Conservation (phyloP, 148 eudicot genomes). For the Drosera capensis region DNA sequence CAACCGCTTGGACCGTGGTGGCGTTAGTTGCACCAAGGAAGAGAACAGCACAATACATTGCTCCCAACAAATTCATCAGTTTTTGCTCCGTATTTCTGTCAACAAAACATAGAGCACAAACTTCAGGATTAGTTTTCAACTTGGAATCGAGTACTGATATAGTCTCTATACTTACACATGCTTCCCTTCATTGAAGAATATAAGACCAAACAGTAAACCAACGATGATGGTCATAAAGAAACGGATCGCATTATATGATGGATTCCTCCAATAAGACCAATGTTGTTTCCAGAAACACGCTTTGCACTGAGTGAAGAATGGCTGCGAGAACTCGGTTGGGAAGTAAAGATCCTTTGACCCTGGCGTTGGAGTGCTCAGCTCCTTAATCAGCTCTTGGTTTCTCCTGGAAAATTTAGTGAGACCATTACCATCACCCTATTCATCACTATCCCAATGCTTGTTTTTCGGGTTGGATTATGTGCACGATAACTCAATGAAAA, state of each 20-base stretch:
- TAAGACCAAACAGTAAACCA: slow-evolving; percentile 34
- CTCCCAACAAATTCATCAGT: slow-evolving; percentile 44
- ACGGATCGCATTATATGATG: slow-evolving; percentile 40
- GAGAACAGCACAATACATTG: slow-evolving; percentile 30
- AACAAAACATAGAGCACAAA: too few species aligned
- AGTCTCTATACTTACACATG: slow-evolving; percentile 36
- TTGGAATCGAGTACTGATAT: too few species aligned
- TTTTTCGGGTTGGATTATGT: too few species aligned
- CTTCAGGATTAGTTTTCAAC: too few species aligned
- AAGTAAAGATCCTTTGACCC: slow-evolving; percentile 37
- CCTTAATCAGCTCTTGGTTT: slow-evolving; percentile 38
- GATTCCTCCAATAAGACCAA: slow-evolving; percentile 68
- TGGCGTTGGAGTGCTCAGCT: slow-evolving; percentile 24
- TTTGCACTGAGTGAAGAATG: slow-evolving; percentile 32
- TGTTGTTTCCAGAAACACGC: slow-evolving; percentile 67
- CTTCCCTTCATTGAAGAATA: slow-evolving; percentile 41
- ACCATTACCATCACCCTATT: too few species aligned
- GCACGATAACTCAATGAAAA: background rate
- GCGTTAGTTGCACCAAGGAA: slow-evolving; percentile 45
- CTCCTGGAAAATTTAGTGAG: slow-evolving; percentile 31
- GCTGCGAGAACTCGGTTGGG: slow-evolving; percentile 40
- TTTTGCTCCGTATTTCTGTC: slow-evolving; percentile 34
- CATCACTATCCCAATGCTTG: too few species aligned
- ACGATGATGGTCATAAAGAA: slow-evolving; percentile 20
- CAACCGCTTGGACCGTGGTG: slow-evolving; percentile 31